Evolutionary conservation across 2,329 filamentous ascomycete genomes (phyloP), one percentile per base, ranked within the genome.

Genomic region (Aspergillus ibericus): DNA sequence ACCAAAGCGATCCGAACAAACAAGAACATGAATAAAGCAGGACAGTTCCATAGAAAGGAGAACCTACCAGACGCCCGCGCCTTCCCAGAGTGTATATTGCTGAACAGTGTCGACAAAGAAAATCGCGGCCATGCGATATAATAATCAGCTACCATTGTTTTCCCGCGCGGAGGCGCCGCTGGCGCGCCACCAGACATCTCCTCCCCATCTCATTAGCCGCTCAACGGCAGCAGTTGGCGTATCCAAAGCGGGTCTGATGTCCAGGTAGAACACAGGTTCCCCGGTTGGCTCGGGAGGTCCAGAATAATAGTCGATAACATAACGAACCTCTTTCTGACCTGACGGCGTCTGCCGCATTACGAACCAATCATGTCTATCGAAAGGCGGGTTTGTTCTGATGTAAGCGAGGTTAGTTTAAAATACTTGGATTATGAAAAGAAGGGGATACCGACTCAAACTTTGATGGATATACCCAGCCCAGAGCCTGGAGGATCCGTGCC

Each of bases 281-380:
- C 93, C 95, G 0, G 86, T 90, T 2, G 88, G 86, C 70, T 96
- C 92, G 1, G 90, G 88, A 22, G 88, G 87, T 5, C 88, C 93
- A 34, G 89, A 88, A 76, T 98, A 98, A 77, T 96, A 98, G 76
- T 99, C 95, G 73, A 99, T 99, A 56, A 99, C 87, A 74, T 99
- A 99, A 69, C 95, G 86, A 47, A 97, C 82, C 79, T 97, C 88
- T 72, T 88, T 89, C 59, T 87, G 74, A 27, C 90, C 91, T 55
- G 87, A 82, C 5, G 81, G 78, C 50, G 84, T 77, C 34, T 88
- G 83, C 62, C 95, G 84, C 64, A 90, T 84, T 42, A 99, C 90
- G 72, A 89, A 98, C 95, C 95, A 99, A 74, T 99, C 95, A 74
- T 99, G 95, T 61, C 95, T 87, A 76, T 99, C 95, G 69, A 99